Evolutionary conservation across 1,284 basidiomycete species (phyloP).

Genomic region (Sporisorium sorghi): DNA sequence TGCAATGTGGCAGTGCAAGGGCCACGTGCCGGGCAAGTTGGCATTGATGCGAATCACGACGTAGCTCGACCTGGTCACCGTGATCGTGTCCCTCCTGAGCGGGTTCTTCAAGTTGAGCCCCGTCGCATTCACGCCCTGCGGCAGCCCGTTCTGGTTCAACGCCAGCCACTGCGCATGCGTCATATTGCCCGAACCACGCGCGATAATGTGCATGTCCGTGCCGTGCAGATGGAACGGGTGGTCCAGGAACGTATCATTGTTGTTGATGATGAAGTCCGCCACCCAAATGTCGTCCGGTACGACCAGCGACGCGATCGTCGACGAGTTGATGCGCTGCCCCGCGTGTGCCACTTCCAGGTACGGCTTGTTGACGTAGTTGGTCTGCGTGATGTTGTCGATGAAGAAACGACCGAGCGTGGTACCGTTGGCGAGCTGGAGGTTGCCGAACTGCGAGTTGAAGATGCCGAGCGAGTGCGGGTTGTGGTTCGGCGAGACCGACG

Average conservation of each 20-base stretch:
- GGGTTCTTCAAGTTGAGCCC: constrained; percentile 66
- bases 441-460: constrained; percentile 48
- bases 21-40: constrained; percentile 55
- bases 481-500: constrained; percentile 23
- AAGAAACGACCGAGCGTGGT: constrained; percentile 47
- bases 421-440: constrained; percentile 35
- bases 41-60: constrained; percentile 59
- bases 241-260: constrained; percentile 62
- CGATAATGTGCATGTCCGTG: constrained; percentile 63
- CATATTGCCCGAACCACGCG: constrained; percentile 64
- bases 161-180: constrained; percentile 32
- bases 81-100: constrained; percentile 69
- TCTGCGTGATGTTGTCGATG: constrained; percentile 44
- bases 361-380: constrained; percentile 63
- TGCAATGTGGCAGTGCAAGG: constrained; percentile 59
- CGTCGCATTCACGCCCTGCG: constrained; percentile 8
- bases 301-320: constrained; percentile 35
- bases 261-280: constrained; percentile 68
- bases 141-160: constrained; percentile 20
- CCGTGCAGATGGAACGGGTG: constrained; percentile 67
- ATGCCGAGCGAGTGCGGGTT: constrained; percentile 32
- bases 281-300: constrained; percentile 45
- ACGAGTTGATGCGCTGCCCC: constrained; percentile 32
- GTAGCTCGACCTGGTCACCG: constrained; percentile 54
- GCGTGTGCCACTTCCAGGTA: constrained; percentile 49